Evolutionary conservation across 1,139 yeast species (phyloP).

Genomic region (Suhomyces maxii): DNA sequence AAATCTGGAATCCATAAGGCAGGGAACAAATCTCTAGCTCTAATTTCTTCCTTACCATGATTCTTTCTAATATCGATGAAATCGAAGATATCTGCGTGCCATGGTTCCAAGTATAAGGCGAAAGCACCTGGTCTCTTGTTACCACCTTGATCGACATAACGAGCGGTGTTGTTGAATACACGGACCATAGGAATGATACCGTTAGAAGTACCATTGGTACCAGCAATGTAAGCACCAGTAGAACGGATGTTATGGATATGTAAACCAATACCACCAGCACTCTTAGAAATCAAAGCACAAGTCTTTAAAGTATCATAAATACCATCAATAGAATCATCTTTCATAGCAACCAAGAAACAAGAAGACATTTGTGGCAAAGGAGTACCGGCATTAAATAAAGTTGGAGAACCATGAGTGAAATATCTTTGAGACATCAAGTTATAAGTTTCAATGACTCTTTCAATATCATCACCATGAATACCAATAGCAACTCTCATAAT

Average conservation of each 20-base stretch:
- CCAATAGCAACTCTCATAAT: conserved; percentile 89
- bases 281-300: conserved; percentile 56
- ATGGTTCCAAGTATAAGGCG: conserved; percentile 60
- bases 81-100: conserved; percentile 60
- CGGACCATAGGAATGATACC: conserved; percentile 61
- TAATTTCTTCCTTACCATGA: conserved; percentile 56
- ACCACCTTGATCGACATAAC: conserved; percentile 65
- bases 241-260: conserved; percentile 56
- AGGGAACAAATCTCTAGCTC: conserved; percentile 58
- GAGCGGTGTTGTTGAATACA: conserved; percentile 59
- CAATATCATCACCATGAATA: conserved; percentile 76
- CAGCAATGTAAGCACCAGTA: conserved; percentile 51
- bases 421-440: conserved; percentile 55
- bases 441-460: conserved; percentile 74
- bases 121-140: conserved; percentile 65
- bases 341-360: conserved; percentile 57
- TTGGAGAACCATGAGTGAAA: conserved; percentile 58
- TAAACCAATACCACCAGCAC: conserved; percentile 61
- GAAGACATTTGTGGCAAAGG: conserved; percentile 51
- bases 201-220: conserved; percentile 55
- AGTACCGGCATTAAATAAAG: conserved; percentile 55
- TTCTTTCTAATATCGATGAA: conserved; percentile 53
- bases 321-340: conserved; percentile 60
- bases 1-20: conserved; percentile 63
- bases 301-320: conserved; percentile 55